Conservation (phyloP, 2,329 filamentous ascomycete genomes). For the Cercospora sp. region DNA sequence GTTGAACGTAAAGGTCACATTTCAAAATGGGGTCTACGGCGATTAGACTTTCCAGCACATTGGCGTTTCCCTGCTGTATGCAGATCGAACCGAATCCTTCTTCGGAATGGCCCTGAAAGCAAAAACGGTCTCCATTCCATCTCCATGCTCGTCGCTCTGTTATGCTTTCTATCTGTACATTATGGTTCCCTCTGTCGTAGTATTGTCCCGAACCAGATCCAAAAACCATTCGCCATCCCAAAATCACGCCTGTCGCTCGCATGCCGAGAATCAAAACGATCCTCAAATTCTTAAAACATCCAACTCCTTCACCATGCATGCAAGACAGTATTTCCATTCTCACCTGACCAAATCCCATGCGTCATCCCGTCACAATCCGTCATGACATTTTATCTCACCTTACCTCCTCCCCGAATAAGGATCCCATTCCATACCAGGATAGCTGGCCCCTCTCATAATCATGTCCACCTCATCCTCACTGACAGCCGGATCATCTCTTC, state of each 20-base stretch:
- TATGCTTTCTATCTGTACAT: background rate
- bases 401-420: conserved; percentile 11
- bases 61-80: background rate
- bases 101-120: too few species aligned
- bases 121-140: background rate
- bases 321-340: background rate
- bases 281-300: background rate
- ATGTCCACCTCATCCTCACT: conserved; percentile 30
- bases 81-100: background rate
- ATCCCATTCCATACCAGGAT: conserved; percentile 68
- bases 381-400: background rate
- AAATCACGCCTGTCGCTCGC: background rate
- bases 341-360: background rate
- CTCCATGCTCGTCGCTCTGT: background rate
- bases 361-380: background rate
- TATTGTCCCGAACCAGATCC: background rate
- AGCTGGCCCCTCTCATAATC: conserved; percentile 65
- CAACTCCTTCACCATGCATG: background rate
- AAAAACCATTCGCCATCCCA: background rate
- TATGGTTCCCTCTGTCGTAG: background rate
- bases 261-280: background rate
- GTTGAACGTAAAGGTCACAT: too few species aligned
- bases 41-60: background rate
- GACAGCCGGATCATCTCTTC: conserved; percentile 33
- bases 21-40: too few species aligned